Conservation (phyloP, 1,284 basidiomycete species). For the Prillingera fragicola region DNA sequence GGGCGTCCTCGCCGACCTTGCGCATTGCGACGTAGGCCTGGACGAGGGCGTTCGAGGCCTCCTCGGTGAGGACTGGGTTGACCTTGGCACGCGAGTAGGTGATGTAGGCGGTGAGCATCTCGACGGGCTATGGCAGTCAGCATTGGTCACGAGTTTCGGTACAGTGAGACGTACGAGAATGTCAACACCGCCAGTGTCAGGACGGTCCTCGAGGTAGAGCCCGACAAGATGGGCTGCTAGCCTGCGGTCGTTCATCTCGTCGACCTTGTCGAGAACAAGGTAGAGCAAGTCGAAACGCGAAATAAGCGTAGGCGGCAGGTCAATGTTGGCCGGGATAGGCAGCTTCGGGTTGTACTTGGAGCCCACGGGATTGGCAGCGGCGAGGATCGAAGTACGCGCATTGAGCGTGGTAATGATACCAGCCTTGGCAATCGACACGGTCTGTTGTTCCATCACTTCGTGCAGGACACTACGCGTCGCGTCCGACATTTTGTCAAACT, state of each 20-base stretch:
- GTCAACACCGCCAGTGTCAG: slow-evolving; percentile 63
- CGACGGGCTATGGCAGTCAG: slow-evolving; percentile 60
- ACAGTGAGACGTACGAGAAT: slow-evolving; percentile 59
- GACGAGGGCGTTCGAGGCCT: slow-evolving; percentile 78
- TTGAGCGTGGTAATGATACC: slow-evolving; percentile 99
- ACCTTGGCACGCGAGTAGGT: slow-evolving; percentile 86
- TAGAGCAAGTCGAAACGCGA: slow-evolving; percentile 98
- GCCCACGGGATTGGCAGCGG: slow-evolving; percentile 94
- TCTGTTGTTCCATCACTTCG: slow-evolving; percentile 99
- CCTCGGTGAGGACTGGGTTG: slow-evolving; percentile 81
- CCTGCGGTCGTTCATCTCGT: slow-evolving; percentile 80
- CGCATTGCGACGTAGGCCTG: slow-evolving; percentile 88
- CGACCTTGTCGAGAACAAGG: slow-evolving; percentile 89
- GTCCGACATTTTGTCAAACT: slow-evolving; percentile 99
- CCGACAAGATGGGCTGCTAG: slow-evolving; percentile 90
- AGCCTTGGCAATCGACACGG: slow-evolving; percentile 98
- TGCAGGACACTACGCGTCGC: slow-evolving; percentile 92
- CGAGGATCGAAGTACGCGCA: slow-evolving; percentile 92
- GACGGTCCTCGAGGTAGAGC: slow-evolving; percentile 86
- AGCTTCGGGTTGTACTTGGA: slow-evolving; percentile 88
- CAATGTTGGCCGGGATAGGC: slow-evolving; percentile 78
- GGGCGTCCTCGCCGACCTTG: slow-evolving; percentile 81
- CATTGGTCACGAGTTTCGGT: not conserved
- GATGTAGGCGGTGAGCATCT: slow-evolving; percentile 89
- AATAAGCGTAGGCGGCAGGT: slow-evolving; percentile 94